phyloP scores from a whole-genome alignment of 306 rosid genomes.

The Rubus idaeus region DNA sequence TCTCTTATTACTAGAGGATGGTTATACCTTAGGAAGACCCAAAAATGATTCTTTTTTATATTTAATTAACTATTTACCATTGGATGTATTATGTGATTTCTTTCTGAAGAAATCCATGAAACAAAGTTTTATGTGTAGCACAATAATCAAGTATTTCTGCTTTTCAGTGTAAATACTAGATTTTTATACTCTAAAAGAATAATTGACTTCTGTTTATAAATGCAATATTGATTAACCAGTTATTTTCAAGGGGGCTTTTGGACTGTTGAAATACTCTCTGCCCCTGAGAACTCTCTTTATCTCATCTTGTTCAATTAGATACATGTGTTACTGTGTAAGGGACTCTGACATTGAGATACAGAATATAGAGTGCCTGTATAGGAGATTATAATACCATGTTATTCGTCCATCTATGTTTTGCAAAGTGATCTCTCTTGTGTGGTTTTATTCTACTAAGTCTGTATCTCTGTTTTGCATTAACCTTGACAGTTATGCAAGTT shows the following conservation, averaged over 20 bases:
- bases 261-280: not conserved
- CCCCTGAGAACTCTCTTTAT: not conserved
- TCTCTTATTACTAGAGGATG: not conserved
- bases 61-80: not conserved
- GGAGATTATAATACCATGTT: not conserved
- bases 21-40: not conserved
- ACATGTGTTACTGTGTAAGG: not conserved
- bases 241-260: not conserved
- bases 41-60: not conserved
- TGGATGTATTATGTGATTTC: not conserved
- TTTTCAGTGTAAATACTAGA: not conserved
- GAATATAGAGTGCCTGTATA: not conserved
- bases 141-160: not conserved
- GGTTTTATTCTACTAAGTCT: not conserved
- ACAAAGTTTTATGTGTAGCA: not conserved
- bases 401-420: not conserved
- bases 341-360: not conserved
- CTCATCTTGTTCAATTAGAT: not conserved
- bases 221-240: not conserved
- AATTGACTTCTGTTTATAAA: not conserved
- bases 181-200: not conserved
- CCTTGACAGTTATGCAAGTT: not conserved
- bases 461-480: slow-evolving; percentile 1
- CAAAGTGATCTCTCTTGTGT: not conserved
- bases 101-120: not conserved